Base-by-base conservation (phyloP, 805 yeast genomes). In the Cyberlindnera subsufficiens region DNA sequence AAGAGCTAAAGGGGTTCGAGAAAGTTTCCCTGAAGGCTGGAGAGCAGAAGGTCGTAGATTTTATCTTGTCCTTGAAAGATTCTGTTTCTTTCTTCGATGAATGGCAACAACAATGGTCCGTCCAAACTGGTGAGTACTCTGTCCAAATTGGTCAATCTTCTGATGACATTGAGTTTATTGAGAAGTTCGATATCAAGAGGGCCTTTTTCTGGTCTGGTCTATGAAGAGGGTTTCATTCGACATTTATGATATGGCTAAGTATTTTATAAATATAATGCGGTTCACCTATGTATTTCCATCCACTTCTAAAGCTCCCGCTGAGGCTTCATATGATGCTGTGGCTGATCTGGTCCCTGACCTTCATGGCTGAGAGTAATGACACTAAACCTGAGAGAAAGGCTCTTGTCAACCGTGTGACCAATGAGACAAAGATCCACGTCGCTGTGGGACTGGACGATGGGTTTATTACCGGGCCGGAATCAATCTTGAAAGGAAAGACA, bases 391-490 rank as follows among this genome's bases (percentile, higher is more conserved):
- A 53, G 45, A 64, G 66, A 55, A 55, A 54, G 35, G 71, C 72
- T 4, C 48, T 58, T 29, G 55, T 69, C 6, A 59, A 55, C 25
- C 61, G 99, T 58, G 72, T 75, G 46, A 93, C 99, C 29, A 93
- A 93, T 68, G 99, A 93, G 63, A 93, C 99, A 14, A 86, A 81
- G 61, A 87, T 93, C 55, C 93, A 87, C 62, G 80, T 93, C 18
- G 88, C 91, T 9, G 61, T 93, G 33, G 77, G 84, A 29, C 67
- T 93, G 33, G 91, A 86, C 55, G 98, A 98, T 42, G 98, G 98
- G 4, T 67, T 63, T n/a, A 67, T 90, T 14, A 68, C 72, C 17
- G 63, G 90, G 27, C 78, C 77, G 30, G 67, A 78, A 40, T 79
- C 89, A 17, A 71, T 86, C 27, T 69, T 83, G 30, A 50, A 62